These are phyloP conservation scores for Fusarium pseudonygamai DNA, from an alignment of 2,329 filamentous ascomycete species.

Conservation along the genomic window DNA sequence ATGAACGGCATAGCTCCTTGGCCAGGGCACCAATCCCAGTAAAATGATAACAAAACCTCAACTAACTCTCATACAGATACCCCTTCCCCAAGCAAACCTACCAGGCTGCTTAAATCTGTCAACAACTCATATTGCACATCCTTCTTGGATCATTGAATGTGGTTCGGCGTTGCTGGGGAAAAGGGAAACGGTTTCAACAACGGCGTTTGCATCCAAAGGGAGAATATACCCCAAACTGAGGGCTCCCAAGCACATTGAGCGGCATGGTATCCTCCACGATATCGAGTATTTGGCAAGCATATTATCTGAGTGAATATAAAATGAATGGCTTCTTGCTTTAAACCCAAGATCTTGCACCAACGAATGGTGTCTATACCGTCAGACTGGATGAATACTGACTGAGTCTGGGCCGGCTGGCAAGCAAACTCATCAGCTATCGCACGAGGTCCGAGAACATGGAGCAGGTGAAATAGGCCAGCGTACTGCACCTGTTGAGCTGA, in stretches of 20 bases:
- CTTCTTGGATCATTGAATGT: constrained; percentile 40
- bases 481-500: constrained; percentile 3
- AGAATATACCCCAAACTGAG: constrained; percentile 40
- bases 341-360: constrained; percentile 30
- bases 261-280: constrained; percentile 57
- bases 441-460: constrained; percentile 15
- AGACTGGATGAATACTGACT: neutral
- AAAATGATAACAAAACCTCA: constrained; percentile 7
- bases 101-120: constrained; percentile 54
- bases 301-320: constrained; percentile 42
- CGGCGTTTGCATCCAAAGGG: constrained; percentile 55
- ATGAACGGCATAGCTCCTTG: constrained; percentile 18
- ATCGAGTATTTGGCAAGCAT: constrained; percentile 44
- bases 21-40: constrained; percentile 21
- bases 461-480: constrained; percentile 6
- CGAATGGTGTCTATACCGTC: constrained; percentile 14
- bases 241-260: constrained; percentile 47
- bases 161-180: constrained; percentile 55
- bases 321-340: constrained; percentile 40
- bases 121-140: constrained; percentile 41
- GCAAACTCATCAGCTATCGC: constrained; percentile 17
- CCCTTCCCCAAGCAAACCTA: constrained; percentile 86
- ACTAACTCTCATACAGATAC: constrained; percentile 63
- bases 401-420: neutral
- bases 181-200: constrained; percentile 65